Evolutionary conservation across 768 basidiomycete species (phyloP), one percentile per base, ranked within the genome.

Genomic region (Tulasnella sp.): DNA sequence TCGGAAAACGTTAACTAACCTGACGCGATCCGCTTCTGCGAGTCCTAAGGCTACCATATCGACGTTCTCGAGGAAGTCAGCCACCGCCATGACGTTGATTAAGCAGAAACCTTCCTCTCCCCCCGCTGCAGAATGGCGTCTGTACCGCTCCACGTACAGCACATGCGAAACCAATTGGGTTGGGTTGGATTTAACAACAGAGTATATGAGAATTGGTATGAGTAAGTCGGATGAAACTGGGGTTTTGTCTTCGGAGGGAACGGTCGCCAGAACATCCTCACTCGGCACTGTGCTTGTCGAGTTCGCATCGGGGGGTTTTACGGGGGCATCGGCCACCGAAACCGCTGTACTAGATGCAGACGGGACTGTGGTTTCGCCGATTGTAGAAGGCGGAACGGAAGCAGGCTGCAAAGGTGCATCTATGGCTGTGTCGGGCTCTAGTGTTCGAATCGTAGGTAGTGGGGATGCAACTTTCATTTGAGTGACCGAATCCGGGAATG

Each of bases 11-110:
- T 71, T 20, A 26, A 91, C 91, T 90, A 91, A 77, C 81, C 90
- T 83, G 3, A 89, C 87, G 39, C 85, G 86, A 29, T 81, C 80
- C 18, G 80, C 39, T 76, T 89, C 89, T 44, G 87, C 88, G 74
- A 94, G 84, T 81, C 89, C 91, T 26, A 93, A 85, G 0, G 87
- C 89, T 10, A 88, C 91, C 77, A 98, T 86, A 85, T 98, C 95
- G 46, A 98, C 95, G 82, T 96, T 94, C 85, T 97, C 95, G 74
- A 98, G 86, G 83, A 98, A 99, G 83, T 98, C 96, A 0, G 93
- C 94, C 6, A 97, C 96, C 15, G 97, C 97, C 87, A 96, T 90
- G 51, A 98, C 86, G 84, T 98, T 99, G 83, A 98, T 93, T 55
- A 97, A 87, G 78, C 96, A 98, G 82, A 96, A 99, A 71, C 90